Evolutionary conservation across 192 early-diverging fungal genomes (phyloP), one percentile per base, ranked within the genome.

Genomic region (Phlyctochytrium planicorne): DNA sequence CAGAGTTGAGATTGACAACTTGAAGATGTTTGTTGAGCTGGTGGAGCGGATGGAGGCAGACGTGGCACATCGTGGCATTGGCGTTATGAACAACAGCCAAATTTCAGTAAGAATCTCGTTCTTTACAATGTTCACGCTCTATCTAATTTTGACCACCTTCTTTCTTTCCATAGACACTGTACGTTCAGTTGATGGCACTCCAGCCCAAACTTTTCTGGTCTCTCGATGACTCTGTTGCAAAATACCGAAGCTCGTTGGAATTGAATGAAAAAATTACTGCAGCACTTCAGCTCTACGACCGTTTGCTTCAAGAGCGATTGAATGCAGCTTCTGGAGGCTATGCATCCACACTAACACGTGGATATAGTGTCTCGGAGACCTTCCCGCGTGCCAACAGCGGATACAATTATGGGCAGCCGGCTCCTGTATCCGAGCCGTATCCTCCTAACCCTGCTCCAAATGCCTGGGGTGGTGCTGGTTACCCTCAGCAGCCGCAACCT

Each of bases 11-110:
- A 83, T 88, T 53, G 93, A 97, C 69, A 96, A 94, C 36, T 87
- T 99, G 34, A 84, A 91, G 72, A 68, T 96, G 14, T 99, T 99
- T 62, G 84, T 91, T 31, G 85, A 93, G n/a, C 80, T 97, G 12
- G 84, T 99, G 60, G 88, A 92, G 37, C 80, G 89, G 53, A 86
- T 94, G 29, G 91, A 91, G 56, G 82, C 84, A 29, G 80, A 87
- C 53, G 81, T 76, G 0, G 65, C 71, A n/a, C 60, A 75, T 53
- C 84, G 82, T n/a, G 92, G 93, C 0, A 65, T 81, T 23, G 89
- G 90, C 32, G 91, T 89, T 57, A 85, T 96, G 32, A 78, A 84
- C 53, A 86, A 95, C 56, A 53, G 36, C 32, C 61, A 68, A 36
- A 68, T 72, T 40, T 71, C 59, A 37, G 73, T 74, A n/a, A n/a